Conservation (phyloP, 805 yeast genomes). For the Schizosaccharomyces osmophilus region DNA sequence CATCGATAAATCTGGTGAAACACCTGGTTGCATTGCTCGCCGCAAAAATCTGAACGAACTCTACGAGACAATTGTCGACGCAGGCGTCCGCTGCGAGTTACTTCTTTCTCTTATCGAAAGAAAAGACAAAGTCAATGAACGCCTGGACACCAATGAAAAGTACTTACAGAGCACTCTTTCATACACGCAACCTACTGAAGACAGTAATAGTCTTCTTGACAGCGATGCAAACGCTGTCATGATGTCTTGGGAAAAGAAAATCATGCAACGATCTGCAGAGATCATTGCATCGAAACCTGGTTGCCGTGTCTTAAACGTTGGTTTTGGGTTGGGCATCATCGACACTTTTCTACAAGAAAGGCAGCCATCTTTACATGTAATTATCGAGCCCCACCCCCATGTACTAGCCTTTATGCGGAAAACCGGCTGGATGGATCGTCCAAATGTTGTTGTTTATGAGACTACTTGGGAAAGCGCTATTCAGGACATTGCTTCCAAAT, state of each 20-base stretch:
- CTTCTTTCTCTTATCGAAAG: conserved; percentile 45
- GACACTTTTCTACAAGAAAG: conserved; percentile 46
- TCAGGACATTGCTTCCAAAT: conserved; percentile 33
- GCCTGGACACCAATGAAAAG: conserved; percentile 23
- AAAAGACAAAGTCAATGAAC: conserved; percentile 14
- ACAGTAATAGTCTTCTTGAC: conserved; percentile 44
- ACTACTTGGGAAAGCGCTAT: conserved; percentile 60
- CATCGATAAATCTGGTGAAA: conserved; percentile 16
- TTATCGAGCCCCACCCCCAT: conserved; percentile 86
- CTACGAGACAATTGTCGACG: conserved; percentile 34
- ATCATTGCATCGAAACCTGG: conserved; percentile 17
- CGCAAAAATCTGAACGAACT: conserved; percentile 24
- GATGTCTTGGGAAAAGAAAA: conserved; percentile 86
- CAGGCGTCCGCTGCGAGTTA: conserved; percentile 79
- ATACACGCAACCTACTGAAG: conserved; percentile 18
- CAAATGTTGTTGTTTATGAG: conserved; percentile 45
- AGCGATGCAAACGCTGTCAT: conserved; percentile 70
- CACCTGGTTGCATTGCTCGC: conserved; percentile 63
- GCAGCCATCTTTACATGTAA: conserved; percentile 49
- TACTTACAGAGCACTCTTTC: conserved; percentile 43
- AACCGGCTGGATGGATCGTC: conserved; percentile 66
- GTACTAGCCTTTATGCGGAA: conserved; percentile 40
- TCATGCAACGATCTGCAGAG: conserved; percentile 63
- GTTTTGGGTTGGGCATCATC: conserved; percentile 93
- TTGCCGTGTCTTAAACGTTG: conserved; percentile 44